These are phyloP conservation scores for Oryza meyeriana DNA, from an alignment of 176 grass and related monocot genomes.

Conservation along the genomic window DNA sequence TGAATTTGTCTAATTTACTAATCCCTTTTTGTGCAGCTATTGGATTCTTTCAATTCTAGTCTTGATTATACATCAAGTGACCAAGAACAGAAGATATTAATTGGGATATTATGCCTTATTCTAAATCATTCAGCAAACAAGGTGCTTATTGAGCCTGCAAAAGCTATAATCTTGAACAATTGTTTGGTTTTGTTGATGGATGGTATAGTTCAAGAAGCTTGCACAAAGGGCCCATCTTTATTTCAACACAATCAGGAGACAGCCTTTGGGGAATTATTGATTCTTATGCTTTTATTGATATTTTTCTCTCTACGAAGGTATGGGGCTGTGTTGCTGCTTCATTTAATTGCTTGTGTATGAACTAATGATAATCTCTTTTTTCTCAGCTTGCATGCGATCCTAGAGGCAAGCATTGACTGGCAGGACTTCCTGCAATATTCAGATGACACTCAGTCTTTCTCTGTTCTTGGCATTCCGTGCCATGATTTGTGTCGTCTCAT, in stretches of 20 bases:
- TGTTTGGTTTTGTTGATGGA: conserved; percentile 61
- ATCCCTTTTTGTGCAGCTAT: conserved; percentile 50
- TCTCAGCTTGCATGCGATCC: conserved; percentile 57
- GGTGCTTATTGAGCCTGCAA: conserved; percentile 72
- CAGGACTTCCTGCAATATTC: conserved; percentile 72
- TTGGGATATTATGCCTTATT: conserved; percentile 72
- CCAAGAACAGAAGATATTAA: conserved; percentile 58
- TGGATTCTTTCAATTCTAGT: conserved; percentile 49
- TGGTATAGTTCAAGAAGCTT: conserved; percentile 61
- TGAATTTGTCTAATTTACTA: conserved; percentile 19
- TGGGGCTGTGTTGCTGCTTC: conserved; percentile 14
- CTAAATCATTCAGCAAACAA: conserved; percentile 64
- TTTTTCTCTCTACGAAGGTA: conserved; percentile 89
- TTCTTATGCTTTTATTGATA: conserved; percentile 62
- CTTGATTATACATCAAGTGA: conserved; percentile 35
- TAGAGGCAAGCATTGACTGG: conserved; percentile 70
- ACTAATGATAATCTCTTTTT: conserved; percentile 26
- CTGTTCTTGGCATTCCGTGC: conserved; percentile 67
- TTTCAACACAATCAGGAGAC: conserved; percentile 74
- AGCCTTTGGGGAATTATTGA: conserved; percentile 56
- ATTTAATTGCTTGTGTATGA: conserved; percentile 27
- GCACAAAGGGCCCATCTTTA: conserved; percentile 74
- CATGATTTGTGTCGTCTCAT: conserved; percentile 86
- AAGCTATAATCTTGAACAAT: conserved; percentile 62
- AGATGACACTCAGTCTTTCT: conserved; percentile 44